Conservation (phyloP, 163 green algal species). For the Botryococcus braunii region DNA sequence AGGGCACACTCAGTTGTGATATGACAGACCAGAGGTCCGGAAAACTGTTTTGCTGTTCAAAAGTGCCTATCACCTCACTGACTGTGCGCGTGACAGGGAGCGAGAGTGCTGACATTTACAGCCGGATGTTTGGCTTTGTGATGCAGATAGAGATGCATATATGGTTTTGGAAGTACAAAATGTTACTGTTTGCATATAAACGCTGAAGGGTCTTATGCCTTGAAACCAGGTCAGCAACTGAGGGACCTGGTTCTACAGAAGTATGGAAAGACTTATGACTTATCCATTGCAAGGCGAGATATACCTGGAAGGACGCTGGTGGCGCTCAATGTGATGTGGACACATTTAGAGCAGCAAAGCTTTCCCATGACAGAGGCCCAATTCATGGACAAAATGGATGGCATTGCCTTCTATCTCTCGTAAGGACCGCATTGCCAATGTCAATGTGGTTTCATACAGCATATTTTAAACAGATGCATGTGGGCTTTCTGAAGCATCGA, state of each 20-base stretch:
- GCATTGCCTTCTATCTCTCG: constrained; percentile 31
- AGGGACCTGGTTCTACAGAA: constrained; percentile 30
- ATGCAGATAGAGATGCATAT: background rate
- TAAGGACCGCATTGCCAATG: background rate
- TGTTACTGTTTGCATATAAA: no score
- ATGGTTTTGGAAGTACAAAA: no score
- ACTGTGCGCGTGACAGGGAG: background rate
- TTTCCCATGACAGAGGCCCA: constrained; percentile 56
- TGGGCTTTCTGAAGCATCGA: background rate
- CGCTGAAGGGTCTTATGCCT: no score
- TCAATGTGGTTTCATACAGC: background rate
- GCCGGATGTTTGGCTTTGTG: background rate
- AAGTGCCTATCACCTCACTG: background rate
- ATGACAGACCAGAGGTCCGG: no score
- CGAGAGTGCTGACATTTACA: background rate
- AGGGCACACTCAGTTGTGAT: no score
- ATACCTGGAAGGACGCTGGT: constrained; percentile 57
- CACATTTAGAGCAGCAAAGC: constrained; percentile 52
- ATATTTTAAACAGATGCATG: background rate
- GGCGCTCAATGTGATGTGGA: constrained; percentile 48
- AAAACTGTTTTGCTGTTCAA: no score
- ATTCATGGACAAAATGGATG: constrained; percentile 65
- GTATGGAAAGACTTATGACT: constrained; percentile 56
- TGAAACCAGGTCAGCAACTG: constrained; percentile 19
- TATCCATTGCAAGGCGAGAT: constrained; percentile 53